Evolutionary conservation across 139 green algal species (phyloP), one percentile per base, ranked within the genome.

Genomic region (Marvania coccoides): DNA sequence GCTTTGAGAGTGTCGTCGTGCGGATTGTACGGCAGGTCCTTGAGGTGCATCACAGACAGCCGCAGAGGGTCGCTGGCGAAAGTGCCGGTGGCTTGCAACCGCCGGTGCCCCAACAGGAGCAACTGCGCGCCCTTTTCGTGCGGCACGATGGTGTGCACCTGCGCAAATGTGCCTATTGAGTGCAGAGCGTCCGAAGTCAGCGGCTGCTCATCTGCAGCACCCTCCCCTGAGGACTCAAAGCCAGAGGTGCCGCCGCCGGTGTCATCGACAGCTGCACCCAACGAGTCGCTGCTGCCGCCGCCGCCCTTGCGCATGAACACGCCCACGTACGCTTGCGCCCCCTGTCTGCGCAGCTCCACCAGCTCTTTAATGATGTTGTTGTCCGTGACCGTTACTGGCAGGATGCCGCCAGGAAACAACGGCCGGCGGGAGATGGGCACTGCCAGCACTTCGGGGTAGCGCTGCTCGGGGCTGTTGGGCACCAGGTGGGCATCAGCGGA

Each of bases 311-410:
- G 63, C 14, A 98, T 76, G 75, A 98, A 98, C 6, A 90, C 88
- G 10, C 88, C 92, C 13, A 98, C 92, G 63, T 98, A 98, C 4
- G 88, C 85, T 39, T 93, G 87, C 0, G 73, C 89, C 9, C 88
- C 81, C 35, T 74, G 63, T 30, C 75, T 75, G 45, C 88, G 83
- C 38, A 87, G 69, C 28, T 93, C 85, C 42, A 85, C 47, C 26
- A 97, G 74, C 65, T 95, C 90, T 58, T 87, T 87, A 23, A 95
- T 83, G 12, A 97, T 72, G 63, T 79, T 78, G 53, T 86, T 80
- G 68, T 96, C 85, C 55, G 81, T 68, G 8, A 95, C 69, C 7
- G 75, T 80, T 7, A 96, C 87, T 4, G 89, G 89, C 40, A 90
- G 88, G 65, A 95, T 85, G 26, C 87, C 89, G 15, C 90, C 90